phyloP scores from a whole-genome alignment of 2,329 filamentous ascomycete species.

The Neurospora crassa region DNA sequence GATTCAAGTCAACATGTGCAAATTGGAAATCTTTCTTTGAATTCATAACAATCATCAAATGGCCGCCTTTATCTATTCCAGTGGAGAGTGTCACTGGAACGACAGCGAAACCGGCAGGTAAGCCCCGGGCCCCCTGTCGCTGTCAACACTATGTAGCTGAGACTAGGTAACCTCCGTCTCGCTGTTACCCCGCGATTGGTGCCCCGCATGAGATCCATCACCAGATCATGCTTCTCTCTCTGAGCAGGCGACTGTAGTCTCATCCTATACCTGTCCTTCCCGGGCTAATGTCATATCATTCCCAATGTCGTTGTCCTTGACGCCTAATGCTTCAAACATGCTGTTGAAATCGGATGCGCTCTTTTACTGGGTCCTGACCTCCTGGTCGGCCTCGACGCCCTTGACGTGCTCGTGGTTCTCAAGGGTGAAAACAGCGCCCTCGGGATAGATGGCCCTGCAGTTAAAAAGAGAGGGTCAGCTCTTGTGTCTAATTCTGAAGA shows the following conservation, averaged over 20 bases:
- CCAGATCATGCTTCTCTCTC: constrained; percentile 1
- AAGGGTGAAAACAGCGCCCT: constrained; percentile 57
- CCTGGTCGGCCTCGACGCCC: constrained; percentile 61
- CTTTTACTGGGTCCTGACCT: constrained; percentile 61
- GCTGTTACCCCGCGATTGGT: constrained; percentile 1
- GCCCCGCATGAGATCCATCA: constrained; percentile 4
- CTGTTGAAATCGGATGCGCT: neutral
- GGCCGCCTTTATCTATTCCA: neutral
- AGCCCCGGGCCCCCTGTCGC: neutral
- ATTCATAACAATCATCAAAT: neutral
- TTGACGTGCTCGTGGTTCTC: constrained; percentile 62
- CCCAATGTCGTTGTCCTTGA: neutral
- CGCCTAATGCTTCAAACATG: neutral
- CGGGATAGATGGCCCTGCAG: constrained; percentile 60
- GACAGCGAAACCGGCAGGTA: neutral
- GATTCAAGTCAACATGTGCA: neutral
- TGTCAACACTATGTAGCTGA: too few relatives aligned
- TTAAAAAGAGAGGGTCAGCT: neutral
- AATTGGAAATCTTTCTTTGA: neutral
- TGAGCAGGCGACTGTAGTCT: neutral
- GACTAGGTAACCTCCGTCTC: neutral
- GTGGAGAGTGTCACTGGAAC: neutral
- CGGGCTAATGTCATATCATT: neutral
- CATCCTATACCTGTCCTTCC: neutral
- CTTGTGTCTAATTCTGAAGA: neutral